phyloP scores from a whole-genome alignment of 2,329 filamentous ascomycete species.

The Intubia oerlemansii region DNA sequence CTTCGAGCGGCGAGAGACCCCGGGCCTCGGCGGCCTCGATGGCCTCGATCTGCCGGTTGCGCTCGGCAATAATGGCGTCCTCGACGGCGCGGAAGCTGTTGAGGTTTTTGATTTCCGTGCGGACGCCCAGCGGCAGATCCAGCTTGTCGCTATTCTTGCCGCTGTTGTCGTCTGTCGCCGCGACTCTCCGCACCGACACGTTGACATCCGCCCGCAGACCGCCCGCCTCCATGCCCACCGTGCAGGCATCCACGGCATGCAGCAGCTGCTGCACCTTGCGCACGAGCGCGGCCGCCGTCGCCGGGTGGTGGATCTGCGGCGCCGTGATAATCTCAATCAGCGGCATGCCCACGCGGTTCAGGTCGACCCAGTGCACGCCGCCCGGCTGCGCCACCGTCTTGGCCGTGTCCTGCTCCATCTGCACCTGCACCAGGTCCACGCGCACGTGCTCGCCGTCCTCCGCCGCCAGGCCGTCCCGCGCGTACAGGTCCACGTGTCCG shows the following conservation, averaged over 20 bases:
- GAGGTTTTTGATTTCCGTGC: conserved; percentile 94
- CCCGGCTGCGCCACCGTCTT: conserved; percentile 69
- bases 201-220: conserved; percentile 89
- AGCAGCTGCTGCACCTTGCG: conserved; percentile 72
- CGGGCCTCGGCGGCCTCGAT: conserved; percentile 66
- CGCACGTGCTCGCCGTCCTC: conserved; percentile 49
- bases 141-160: not conserved
- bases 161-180: not conserved
- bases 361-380: conserved; percentile 62
- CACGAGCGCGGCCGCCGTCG: conserved; percentile 72
- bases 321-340: conserved; percentile 89
- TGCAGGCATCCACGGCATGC: conserved; percentile 62
- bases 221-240: conserved; percentile 81
- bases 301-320: conserved; percentile 70
- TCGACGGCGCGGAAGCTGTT: conserved; percentile 90
- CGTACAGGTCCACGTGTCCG: conserved; percentile 48
- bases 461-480: conserved; percentile 59
- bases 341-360: conserved; percentile 80
- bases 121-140: conserved; percentile 47
- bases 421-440: conserved; percentile 78
- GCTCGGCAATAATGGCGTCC: conserved; percentile 80
- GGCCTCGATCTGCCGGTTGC: conserved; percentile 67
- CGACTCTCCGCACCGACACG: conserved; percentile 54
- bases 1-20: conserved; percentile 17
- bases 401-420: conserved; percentile 94